A percentile compares a stretch with the other conserved stretches of the same genome.
Conservation (phyloP, 2,329 filamentous ascomycete species). For the Coccinonectria pachysandricola region DNA sequence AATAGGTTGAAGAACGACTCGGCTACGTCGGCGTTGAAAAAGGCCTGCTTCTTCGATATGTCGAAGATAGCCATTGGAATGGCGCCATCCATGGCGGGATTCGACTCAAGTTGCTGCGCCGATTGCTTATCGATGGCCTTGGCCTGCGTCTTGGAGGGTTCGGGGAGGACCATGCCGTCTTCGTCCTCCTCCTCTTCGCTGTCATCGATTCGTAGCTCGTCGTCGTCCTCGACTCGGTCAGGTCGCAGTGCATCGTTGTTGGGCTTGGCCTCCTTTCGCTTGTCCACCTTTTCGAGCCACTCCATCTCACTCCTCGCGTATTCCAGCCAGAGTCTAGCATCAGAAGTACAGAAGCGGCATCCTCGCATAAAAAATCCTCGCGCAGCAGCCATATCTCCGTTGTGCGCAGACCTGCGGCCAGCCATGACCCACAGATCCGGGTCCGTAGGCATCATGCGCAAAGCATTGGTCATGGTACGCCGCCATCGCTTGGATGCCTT, state of each 20-base stretch:
- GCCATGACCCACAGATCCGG: slow-evolving; percentile 80
- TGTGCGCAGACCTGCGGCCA: slow-evolving; percentile 62
- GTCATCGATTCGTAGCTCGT: slow-evolving; percentile 32
- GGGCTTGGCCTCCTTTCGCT: slow-evolving; percentile 52
- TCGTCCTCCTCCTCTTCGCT: slow-evolving; percentile 37
- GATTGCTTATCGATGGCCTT: slow-evolving; percentile 38
- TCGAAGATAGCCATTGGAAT: slow-evolving; percentile 92
- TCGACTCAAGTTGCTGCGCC: slow-evolving; percentile 50
- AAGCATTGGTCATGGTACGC: slow-evolving; percentile 53
- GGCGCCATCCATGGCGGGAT: slow-evolving; percentile 81
- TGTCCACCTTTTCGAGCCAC: slow-evolving; percentile 74
- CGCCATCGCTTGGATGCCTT: slow-evolving; percentile 58
- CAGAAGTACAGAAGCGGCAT: slow-evolving; percentile 74
- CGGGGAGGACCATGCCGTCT: slow-evolving; percentile 33
- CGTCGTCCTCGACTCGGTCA: slow-evolving; percentile 38
- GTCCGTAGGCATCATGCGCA: slow-evolving; percentile 79
- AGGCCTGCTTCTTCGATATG: slow-evolving; percentile 67
- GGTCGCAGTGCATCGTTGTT: slow-evolving; percentile 32
- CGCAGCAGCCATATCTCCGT: slow-evolving; percentile 80
- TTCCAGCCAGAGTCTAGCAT: slow-evolving; percentile 71
- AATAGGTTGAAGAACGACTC: slow-evolving; percentile 76
- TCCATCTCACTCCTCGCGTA: slow-evolving; percentile 89
- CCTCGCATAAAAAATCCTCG: slow-evolving; percentile 81
- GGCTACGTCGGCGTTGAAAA: slow-evolving; percentile 54
- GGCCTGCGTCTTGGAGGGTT: slow-evolving; percentile 29